Evolutionary conservation across 345 rosid genomes (phyloP), one percentile per base, ranked within the genome.

Genomic region (Linum usitatissimum): DNA sequence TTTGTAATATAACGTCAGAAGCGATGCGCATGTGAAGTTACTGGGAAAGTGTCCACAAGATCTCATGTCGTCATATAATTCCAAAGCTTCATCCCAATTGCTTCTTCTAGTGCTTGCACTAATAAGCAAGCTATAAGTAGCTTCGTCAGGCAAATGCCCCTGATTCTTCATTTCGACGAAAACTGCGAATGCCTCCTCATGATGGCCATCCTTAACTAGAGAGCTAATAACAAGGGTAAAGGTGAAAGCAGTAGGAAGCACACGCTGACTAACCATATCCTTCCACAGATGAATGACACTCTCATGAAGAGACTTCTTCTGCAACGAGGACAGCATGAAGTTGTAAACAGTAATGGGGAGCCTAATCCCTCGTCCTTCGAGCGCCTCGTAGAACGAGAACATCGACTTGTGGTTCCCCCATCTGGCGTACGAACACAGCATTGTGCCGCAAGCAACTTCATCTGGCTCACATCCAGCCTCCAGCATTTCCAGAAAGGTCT

Each of bases 371-470:
- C 98, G 79, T 63, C 86, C 95, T 71, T 81, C 73, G 58, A 88
- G 78, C 8, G 95, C 96, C 61, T 90, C 77, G 72, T 79, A 79
- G 71, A 88, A 86, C 0, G 87, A 77, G 64, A 83, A 49, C 98
- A 91, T 88, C 53, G 92, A 86, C 62, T 75, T 81, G 65, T 86
- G 96, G 34, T 78, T 81, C 21, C 95, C 98, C 98, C 98, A 91
- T 77, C 96, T 81, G 4, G 98, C 98, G 70, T 91, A 91, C 5
- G 92, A 72, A 75, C 98, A 91, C 62, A 91, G 64, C 90, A 91
- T 85, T 6, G 96, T 88, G 63, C 98, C 98, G 61, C 92, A 91
- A 72, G 96, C 98, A 65, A 91, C 84, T 66, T 82, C 87, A 69
- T 91, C 98, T 0, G 98, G 91, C 70, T 91, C 96, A 62, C 92